Evolutionary conservation across 2,329 filamentous ascomycete species (phyloP), one percentile per base, ranked within the genome.

Genomic region (Fusarium piperis): DNA sequence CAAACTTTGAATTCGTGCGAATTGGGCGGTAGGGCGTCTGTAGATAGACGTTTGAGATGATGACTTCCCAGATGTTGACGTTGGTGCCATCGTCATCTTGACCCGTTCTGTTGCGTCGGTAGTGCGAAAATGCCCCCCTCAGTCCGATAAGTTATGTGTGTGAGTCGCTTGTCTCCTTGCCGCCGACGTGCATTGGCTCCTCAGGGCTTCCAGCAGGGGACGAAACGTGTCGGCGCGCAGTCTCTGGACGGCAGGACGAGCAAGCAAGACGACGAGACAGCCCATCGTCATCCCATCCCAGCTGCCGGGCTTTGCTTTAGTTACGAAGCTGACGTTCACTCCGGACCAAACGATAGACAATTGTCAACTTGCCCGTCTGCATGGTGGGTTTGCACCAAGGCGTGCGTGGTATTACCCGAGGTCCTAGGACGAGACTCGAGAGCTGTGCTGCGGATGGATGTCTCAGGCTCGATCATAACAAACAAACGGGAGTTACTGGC

Each of bases 381-480:
- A 72, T 70, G 61, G 48, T 62, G 33, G 33, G 62, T 69, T 65
- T 36, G 33, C 18, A 65, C 66, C 44, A 70, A 71, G 53, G 63
- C 48, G 70, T 72, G 63, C 41, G 70, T 72, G 70, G 70, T 59
- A 48, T 48, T 48, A 67, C 70, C 63, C 63, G 55, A 62, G 63
- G 60, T 62, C 52, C 32, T 20, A 26, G 30, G 41, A 18, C 26
- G 35, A 61, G 35, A 52, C 44, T 64, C 61, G n/a, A 59, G 46
- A 48, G 55, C 26, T 61, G 38, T 28, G 46, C 28, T 51, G 46
- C 16, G 46, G 10, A 28, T 30, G 46, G 58, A 65, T 76, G 74
- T 76, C 74, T 76, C 74, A 72, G 69, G 65, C 58, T 73, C 70
- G 53, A 75, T 73, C 74, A 76, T 70, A 76, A 76, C 70, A 76